A percentile compares a stretch with the other conserved stretches of the same genome.
Conservation (phyloP, 768 basidiomycete species). For the Podaxis sp. region DNA sequence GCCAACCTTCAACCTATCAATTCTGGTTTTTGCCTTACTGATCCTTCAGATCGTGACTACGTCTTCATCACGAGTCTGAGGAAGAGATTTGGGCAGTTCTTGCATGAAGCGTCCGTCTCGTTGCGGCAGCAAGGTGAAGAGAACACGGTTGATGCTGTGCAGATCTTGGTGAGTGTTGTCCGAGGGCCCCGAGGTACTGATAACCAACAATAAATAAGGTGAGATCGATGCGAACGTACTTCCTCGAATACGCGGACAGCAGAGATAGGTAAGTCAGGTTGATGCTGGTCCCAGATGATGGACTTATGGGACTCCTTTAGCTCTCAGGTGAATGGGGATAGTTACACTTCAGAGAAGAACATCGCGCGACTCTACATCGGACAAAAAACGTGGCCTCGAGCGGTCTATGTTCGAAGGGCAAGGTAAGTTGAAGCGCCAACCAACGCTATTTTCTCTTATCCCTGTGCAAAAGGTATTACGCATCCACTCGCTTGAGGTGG, state of each 20-base stretch:
- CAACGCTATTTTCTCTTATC: neutral
- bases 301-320: conserved; percentile 25
- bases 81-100: conserved; percentile 61
- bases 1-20: conserved; percentile 57
- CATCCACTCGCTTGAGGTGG: conserved; percentile 68
- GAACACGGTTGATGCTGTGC: conserved; percentile 79
- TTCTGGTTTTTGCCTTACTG: conserved; percentile 65
- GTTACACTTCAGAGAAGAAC: conserved; percentile 58
- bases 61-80: conserved; percentile 57
- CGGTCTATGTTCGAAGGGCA: conserved; percentile 64
- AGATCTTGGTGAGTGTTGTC: conserved; percentile 53
- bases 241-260: conserved; percentile 76
- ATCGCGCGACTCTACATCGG: conserved; percentile 65
- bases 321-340: conserved; percentile 55
- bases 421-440: conserved; percentile 38
- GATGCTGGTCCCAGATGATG: neutral
- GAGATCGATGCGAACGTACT: conserved; percentile 64
- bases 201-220: conserved; percentile 37
- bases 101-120: conserved; percentile 68
- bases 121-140: conserved; percentile 74
- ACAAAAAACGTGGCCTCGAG: conserved; percentile 78
- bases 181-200: neutral
- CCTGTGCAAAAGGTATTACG: conserved; percentile 46
- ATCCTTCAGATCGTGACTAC: conserved; percentile 64
- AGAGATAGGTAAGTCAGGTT: conserved; percentile 40